Evolutionary conservation across 1,284 basidiomycete genomes (phyloP), one percentile per base, ranked within the genome.

Genomic region (Ganoderma lucidum): DNA sequence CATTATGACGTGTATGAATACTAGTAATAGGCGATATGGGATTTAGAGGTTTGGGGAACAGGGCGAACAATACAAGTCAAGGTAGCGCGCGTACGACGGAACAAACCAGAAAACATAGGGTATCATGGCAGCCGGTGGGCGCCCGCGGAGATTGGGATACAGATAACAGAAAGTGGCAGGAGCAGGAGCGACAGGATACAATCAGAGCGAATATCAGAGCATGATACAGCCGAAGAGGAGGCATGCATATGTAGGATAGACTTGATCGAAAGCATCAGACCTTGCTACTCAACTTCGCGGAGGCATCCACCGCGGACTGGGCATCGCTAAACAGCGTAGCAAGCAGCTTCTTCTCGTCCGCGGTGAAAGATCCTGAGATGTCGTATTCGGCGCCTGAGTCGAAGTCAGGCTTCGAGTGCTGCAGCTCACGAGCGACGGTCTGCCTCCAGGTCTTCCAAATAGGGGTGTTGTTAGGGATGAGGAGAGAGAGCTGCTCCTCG

Each of bases 391-490:
- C 63, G 30, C 23, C 32, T 3, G 23, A 23, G 23, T 59, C 64
- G 41, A 73, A 69, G 48, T 23, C 35, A 2, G 66, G 66, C 64
- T 69, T 73, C 68, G 61, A 68, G 6, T 67, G 62, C 28, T 42
- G 56, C 17, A 73, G 56, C 17, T 63, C 39, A n/a, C 62, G 64
- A 3, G 72, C 70, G 17, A 73, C 72, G 23, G 58, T 68, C 64
- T 69, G 63, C 63, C 72, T 67, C 72, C 72, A 73, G 3, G 41
- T 19, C 15, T 63, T 35, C 72, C 72, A 73, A 15, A 71, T 70
- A 35, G 67, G 72, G 8, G 72, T 73, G 63, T 71, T 73, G 68
- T 73, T 73, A 35, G 72, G 72, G 14, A 73, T 64, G 39, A 73
- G 68, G 35, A 45, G 63, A 6, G 68, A 64, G 19, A 73, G 72